Base-by-base conservation (phyloP, 192 early-diverging fungal species). In the Rhizoclosmatium globosum region DNA sequence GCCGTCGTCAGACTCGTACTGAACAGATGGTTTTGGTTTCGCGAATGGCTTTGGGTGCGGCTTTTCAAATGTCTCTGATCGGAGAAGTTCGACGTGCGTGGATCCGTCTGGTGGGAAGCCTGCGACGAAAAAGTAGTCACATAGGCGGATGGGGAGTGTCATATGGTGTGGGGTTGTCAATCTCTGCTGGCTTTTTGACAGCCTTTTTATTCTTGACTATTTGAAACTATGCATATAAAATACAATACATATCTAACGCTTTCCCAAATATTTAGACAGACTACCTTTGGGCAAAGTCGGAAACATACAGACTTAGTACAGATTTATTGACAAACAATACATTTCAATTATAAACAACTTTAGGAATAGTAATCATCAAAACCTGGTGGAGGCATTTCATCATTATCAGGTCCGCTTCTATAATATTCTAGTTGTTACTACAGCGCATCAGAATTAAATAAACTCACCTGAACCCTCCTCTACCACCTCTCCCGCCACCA, bases 341-440 rank as follows among this genome's bases (percentile, higher is more conserved):
- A 31, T n/a, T n/a, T n/a, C n/a, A n/a, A n/a, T n/a, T n/a, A n/a
- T n/a, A n/a, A 31, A 31, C 31, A 31, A 31, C 31, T 0, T 31
- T 31, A 31, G 31, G 31, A 31, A 45, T 71, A 64, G 76, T 85
- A 56, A 46, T 82, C 48, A 31, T 57, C 71, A 47, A 72, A 82
- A 9, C 81, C 91, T 44, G 93, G 93, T 38, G 93, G 93, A 46
- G 89, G 88, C 2, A 91, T 79, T 31, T 94, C 92, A 82, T 94
- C 93, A 67, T 91, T 91, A 70, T 94, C 92, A 2, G 93, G 92
- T 21, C 92, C 93, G 56, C 92, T 92, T 45, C 87, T 85, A 64
- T 53, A 64, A 77, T 21, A 45, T 67, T n/a, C 57, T 7, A 17
- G 43, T n/a, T 2, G 43, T 9, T 15, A 15, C 77, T 21, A 44